phyloP scores from a whole-genome alignment of 805 yeast species.

The Candida fluviatilis region DNA sequence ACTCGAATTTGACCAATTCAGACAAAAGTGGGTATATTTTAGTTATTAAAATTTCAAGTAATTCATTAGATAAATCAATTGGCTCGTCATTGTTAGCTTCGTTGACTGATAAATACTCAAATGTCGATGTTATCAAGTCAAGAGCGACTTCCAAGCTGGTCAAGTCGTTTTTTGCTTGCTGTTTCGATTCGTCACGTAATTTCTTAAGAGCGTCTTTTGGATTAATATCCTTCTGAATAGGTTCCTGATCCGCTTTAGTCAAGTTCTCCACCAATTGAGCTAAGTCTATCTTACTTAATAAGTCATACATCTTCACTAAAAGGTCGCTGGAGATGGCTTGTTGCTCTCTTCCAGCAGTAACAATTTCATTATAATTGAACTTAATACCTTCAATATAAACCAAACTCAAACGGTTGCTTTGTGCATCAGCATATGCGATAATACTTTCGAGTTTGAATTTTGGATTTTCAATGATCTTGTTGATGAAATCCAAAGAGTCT shows the following conservation, averaged over 20 bases:
- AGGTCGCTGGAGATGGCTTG: conserved; percentile 16
- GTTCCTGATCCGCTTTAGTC: conserved; percentile 25
- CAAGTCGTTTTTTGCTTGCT: conserved; percentile 46
- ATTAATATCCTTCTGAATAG: conserved; percentile 20
- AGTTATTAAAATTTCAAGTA: conserved; percentile 17
- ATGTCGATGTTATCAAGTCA: conserved; percentile 71
- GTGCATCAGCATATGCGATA: background rate
- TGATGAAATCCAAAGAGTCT: conserved; percentile 53
- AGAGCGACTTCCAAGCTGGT: conserved; percentile 66
- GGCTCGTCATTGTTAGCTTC: conserved; percentile 21
- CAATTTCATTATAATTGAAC: conserved; percentile 38
- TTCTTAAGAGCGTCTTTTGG: conserved; percentile 6
- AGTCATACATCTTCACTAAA: conserved; percentile 18
- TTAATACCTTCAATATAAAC: conserved; percentile 39
- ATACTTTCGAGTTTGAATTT: background rate
- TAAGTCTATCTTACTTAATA: conserved; percentile 25
- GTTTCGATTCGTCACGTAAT: conserved; percentile 15
- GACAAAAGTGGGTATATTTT: conserved; percentile 27
- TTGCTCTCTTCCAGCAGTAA: conserved; percentile 15
- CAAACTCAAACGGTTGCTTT: conserved; percentile 23
- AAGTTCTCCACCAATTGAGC: conserved; percentile 22
- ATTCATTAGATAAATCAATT: conserved; percentile 15
- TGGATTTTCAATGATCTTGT: conserved; percentile 15
- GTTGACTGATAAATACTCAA: conserved; percentile 49
- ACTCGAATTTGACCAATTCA: conserved; percentile 37